Evolutionary conservation across 1,284 basidiomycete genomes (phyloP), one percentile per base, ranked within the genome.

Genomic region (Hypsizygus ulmarius): DNA sequence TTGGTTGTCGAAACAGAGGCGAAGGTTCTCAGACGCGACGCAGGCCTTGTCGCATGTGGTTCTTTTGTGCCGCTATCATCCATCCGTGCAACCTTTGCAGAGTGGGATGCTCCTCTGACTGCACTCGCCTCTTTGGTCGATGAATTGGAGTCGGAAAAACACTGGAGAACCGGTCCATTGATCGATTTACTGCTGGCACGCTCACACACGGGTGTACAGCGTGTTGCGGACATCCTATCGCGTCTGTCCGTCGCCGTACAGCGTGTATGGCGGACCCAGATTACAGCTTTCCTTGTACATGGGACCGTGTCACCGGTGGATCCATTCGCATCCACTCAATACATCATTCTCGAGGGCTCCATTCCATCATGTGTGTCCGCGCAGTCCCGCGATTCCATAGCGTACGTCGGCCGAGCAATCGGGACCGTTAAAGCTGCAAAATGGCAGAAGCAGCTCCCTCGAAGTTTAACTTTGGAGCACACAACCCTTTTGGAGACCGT

Each of bases 391-490:
- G 88, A 92, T 49, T 91, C 90, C 5, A 91, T 96, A 47, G 69
- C 82, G 1, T 95, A 95, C 61, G 81, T 95, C 29, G 93, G 93
- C 0, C 79, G 91, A 27, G 93, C 93, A 2, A 83, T 95, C 27
- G 84, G 85, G 3, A 93, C 88, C 1, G 83, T 95, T 15, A 87
- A 85, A 60, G 73, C 79, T 37, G 87, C 88, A n/a, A 85, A 82
- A 61, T 84, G 84, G 84, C 79, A 84, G 54, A 81, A 78, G 53
- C 84, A 87, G 57, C 77, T 91, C 30, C 90, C 91, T 3, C 74
- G 79, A 38, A 71, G 71, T 43, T 66, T 90, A 43, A 77, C 83
- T 2, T 65, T 79, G 16, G 77, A 81, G 14, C 82, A 93, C 62
- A 81, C 86, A 11, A 72, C 67, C 36, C 59, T 86, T 35, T 66